phyloP scores from a whole-genome alignment of 1,139 yeast genomes.

The Debaryomyces fabryi region DNA sequence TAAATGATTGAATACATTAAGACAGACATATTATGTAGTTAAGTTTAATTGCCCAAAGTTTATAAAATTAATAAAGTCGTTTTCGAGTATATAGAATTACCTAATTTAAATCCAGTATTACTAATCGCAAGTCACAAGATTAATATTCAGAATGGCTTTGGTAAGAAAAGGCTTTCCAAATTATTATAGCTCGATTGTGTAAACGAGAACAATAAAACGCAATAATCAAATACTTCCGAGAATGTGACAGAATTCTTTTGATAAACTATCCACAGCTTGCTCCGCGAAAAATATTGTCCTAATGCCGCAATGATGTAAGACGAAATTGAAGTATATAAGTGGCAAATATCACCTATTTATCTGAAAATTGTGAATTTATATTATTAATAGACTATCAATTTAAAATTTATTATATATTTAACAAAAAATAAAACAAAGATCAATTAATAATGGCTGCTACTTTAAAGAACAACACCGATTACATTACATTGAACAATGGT shows the following conservation, averaged over 20 bases:
- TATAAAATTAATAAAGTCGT: no score
- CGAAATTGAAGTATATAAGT: neutral
- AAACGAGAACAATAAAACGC: neutral
- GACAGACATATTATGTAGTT: no score
- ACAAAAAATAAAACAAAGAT: neutral
- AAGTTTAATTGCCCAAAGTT: no score
- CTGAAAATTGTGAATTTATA: neutral
- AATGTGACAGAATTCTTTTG: neutral
- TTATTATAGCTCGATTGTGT: neutral
- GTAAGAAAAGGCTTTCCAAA: constrained; percentile 12
- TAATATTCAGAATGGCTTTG: no score
- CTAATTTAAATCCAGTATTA: no score
- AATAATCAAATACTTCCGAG: neutral
- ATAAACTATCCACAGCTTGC: neutral
- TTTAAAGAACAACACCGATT: constrained; percentile 21
- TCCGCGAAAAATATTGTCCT: neutral
- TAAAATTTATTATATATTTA: neutral
- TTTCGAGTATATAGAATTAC: no score
- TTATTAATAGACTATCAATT: neutral
- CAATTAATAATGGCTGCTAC: constrained; percentile 10
- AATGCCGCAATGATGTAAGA: neutral
- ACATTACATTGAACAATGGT: constrained; percentile 61
- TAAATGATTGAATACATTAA: no score
- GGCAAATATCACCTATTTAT: neutral
- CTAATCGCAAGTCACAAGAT: no score